Evolutionary conservation across 2,329 filamentous ascomycete genomes (phyloP), one percentile per base, ranked within the genome.

Genomic region (Cytospora piceicola): DNA sequence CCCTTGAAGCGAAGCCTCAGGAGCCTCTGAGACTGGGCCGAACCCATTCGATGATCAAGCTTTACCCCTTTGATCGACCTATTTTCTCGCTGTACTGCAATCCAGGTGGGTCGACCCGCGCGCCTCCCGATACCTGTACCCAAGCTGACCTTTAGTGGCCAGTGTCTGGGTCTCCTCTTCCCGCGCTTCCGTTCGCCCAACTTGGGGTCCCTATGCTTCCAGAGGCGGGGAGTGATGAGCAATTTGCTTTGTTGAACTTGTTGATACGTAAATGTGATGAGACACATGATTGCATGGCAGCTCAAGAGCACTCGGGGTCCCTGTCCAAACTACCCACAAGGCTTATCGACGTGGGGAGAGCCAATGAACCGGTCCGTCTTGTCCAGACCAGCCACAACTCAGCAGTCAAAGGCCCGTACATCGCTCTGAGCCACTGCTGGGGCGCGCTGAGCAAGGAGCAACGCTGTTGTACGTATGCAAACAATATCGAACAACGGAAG

Each of bases 361-460:
- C 49, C 42, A 24, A 42, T 1, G 15, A 24, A 11, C 36, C 30
- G 1, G 53, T 67, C 6, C 54, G 55, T 17, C 39, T 72, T 8
- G 20, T 59, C 15, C 17, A 64, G 30, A 65, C 64, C 22, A 61
- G 20, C 7, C 57, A 27, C 9, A 4, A 51, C 24, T 27, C 42
- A 1, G 39, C 3, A 1, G 63, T 68, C 54, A 24, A n/a, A 59
- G 27, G 9, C 12, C 39, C 61, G 6, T 74, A 70, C 34, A 39
- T 69, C 9, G 71, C 71, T 3, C 54, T 74, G 15, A 71, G 71
- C 2, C 71, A 74, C 55, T 67, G 54, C 22, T 73, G 73, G 73
- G 71, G 71, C 11, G n/a, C 51, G 0, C 24, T 42, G 4, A 64
- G 57, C 9, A 74, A 74, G 2, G 76, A 78, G 29, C 69, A 72